Percentiles rank a stretch among this genome's conserved stretches.
These are phyloP conservation scores for Pelargonium myrrhifolium DNA, from an alignment of 441 rosid species.

Conservation along the genomic window DNA sequence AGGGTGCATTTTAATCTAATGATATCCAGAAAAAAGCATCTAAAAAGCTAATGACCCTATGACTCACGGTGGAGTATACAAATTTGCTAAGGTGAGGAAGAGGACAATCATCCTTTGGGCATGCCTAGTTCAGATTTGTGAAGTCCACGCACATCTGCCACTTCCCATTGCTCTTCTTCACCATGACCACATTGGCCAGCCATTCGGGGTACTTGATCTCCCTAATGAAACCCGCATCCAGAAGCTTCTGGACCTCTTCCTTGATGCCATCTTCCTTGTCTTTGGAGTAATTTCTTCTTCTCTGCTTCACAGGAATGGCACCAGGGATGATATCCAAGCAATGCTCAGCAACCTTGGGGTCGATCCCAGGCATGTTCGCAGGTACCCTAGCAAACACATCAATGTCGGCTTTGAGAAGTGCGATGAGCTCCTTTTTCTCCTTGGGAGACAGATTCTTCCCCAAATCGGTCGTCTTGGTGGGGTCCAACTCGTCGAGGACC, in stretches of 20 bases:
- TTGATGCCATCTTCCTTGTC: not conserved
- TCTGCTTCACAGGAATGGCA: not conserved
- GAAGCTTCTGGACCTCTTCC: not conserved
- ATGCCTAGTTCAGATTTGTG: not conserved
- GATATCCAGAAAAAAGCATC: not conserved
- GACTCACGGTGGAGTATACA: not conserved
- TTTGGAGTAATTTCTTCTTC: not conserved
- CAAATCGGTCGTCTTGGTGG: too few relatives aligned
- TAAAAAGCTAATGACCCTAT: not conserved
- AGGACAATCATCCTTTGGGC: not conserved
- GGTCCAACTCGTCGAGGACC: too few relatives aligned
- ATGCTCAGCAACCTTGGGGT: too few relatives aligned
- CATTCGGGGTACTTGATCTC: not conserved
- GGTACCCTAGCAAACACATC: too few relatives aligned
- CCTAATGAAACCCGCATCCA: not conserved
- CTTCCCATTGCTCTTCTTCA: not conserved
- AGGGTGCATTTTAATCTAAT: not conserved
- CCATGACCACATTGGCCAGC: not conserved
- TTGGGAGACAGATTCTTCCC: too few relatives aligned
- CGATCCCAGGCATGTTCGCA: too few relatives aligned
- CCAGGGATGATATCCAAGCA: too few relatives aligned
- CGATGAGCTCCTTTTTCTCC: too few relatives aligned
- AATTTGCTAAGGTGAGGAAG: not conserved
- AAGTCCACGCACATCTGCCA: not conserved
- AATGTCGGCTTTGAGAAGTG: too few relatives aligned